phyloP scores from a whole-genome alignment of 768 basidiomycete species.

The Nidularia sp. region DNA sequence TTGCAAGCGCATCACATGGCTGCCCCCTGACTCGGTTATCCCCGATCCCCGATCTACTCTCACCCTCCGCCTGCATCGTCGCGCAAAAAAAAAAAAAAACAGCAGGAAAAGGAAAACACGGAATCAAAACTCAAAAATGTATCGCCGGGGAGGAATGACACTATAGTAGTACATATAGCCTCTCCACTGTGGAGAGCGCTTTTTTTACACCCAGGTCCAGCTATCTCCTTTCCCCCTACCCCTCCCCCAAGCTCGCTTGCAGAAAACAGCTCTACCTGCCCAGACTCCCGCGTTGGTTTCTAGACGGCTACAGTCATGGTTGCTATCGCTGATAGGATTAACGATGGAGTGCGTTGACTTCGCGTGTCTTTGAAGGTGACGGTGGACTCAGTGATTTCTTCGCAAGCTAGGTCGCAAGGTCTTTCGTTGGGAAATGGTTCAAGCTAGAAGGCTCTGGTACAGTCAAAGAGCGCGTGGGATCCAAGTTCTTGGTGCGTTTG shows the following conservation, averaged over 20 bases:
- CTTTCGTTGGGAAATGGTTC: constrained; percentile 63
- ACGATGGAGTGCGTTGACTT: constrained; percentile 17
- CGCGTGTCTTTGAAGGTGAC: neutral
- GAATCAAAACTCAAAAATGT: too few relatives aligned
- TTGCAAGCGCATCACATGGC: too few relatives aligned
- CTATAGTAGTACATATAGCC: neutral
- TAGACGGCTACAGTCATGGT: constrained; percentile 12
- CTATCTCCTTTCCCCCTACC: neutral
- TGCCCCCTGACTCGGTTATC: too few relatives aligned
- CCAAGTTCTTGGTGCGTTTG: constrained; percentile 49
- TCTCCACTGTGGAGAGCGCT: too few relatives aligned
- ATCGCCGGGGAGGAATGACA: too few relatives aligned
- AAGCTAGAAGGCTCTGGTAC: constrained; percentile 69
- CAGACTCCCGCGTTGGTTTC: neutral
- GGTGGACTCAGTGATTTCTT: neutral
- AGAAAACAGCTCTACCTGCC: neutral
- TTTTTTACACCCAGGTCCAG: neutral
- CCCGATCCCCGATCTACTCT: too few relatives aligned
- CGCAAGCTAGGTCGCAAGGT: constrained; percentile 36
- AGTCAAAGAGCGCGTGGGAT: constrained; percentile 56
- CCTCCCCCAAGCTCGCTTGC: too few relatives aligned
- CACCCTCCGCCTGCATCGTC: too few relatives aligned
- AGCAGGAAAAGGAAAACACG: too few relatives aligned
- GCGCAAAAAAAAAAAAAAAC: too few relatives aligned
- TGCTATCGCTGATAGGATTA: constrained; percentile 15